Conservation (phyloP, 2,329 filamentous ascomycete species). For the Didymella arachidicola region DNA sequence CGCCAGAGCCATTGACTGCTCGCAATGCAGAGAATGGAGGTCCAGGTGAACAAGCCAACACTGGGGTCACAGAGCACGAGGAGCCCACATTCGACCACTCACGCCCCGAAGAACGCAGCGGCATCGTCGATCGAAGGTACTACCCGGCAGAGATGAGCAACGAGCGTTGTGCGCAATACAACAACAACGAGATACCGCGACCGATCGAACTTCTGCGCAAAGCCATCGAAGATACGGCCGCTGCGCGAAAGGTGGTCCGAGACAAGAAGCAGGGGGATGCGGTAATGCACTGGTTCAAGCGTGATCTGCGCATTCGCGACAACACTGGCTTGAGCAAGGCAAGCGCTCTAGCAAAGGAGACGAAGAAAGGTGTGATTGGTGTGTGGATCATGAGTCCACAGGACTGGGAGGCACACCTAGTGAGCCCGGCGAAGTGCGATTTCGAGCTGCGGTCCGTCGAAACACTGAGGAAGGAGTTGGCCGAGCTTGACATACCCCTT, state of each 20-base stretch:
- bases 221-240: slow-evolving; percentile 68
- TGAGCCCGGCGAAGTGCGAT: slow-evolving; percentile 76
- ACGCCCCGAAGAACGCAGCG: slow-evolving; percentile 48
- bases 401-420: slow-evolving; percentile 83
- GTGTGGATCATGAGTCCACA: slow-evolving; percentile 83
- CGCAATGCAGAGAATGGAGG: slow-evolving; percentile 30
- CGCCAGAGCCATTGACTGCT: slow-evolving; percentile 18
- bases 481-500: slow-evolving; percentile 76
- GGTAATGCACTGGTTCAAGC: slow-evolving; percentile 91
- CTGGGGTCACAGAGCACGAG: not conserved
- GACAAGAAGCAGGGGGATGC: slow-evolving; percentile 57
- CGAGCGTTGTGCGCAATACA: slow-evolving; percentile 77
- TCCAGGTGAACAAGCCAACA: slow-evolving; percentile 23
- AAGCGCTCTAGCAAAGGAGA: slow-evolving; percentile 69
- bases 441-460: slow-evolving; percentile 78
- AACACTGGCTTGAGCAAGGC: slow-evolving; percentile 76
- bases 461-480: slow-evolving; percentile 71
- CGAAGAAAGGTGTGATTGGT: slow-evolving; percentile 75
- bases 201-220: slow-evolving; percentile 74
- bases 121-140: slow-evolving; percentile 65
- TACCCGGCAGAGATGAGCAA: slow-evolving; percentile 90
- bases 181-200: slow-evolving; percentile 70
- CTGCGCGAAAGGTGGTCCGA: slow-evolving; percentile 59
- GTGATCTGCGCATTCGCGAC: slow-evolving; percentile 76
- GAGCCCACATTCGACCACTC: slow-evolving; percentile 44